A percentile compares a stretch with the other conserved stretches of the same genome.
Evolutionary conservation across 2,329 filamentous ascomycete species (phyloP).

Genomic region (Botrytis squamosa): DNA sequence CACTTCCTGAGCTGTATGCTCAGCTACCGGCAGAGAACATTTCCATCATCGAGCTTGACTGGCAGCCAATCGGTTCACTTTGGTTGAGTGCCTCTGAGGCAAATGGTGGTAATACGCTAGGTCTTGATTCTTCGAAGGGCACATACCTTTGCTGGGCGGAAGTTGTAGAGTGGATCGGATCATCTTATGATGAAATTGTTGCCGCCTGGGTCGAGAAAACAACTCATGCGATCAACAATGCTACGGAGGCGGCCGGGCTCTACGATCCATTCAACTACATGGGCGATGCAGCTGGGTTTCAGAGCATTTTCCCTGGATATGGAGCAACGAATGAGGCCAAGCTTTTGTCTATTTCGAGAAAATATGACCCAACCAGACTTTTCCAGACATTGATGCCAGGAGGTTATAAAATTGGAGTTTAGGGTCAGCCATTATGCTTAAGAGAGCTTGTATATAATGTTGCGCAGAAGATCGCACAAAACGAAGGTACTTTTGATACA

Average conservation of each 20-base stretch:
- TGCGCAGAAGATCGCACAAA: background rate
- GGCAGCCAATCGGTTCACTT: background rate
- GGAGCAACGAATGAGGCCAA: background rate
- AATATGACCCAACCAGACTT: background rate
- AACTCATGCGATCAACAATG: background rate
- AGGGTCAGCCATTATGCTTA: background rate
- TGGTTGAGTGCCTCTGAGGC: background rate
- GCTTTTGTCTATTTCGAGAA: background rate
- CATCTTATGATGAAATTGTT: background rate
- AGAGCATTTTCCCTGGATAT: background rate
- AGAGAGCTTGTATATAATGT: background rate
- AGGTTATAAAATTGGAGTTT: background rate
- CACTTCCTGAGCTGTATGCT: background rate
- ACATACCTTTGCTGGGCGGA: background rate
- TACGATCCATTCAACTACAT: background rate
- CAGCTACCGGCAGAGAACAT: background rate
- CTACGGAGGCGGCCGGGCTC: background rate
- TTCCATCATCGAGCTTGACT: background rate
- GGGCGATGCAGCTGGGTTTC: background rate
- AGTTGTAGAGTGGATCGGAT: background rate
- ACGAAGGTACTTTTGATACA: background rate
- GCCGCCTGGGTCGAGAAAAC: background rate
- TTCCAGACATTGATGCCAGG: background rate
- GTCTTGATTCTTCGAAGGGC: background rate
- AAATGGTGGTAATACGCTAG: background rate